phyloP scores from a whole-genome alignment of 495 filamentous ascomycete genomes.

The Bacidia rubella region DNA sequence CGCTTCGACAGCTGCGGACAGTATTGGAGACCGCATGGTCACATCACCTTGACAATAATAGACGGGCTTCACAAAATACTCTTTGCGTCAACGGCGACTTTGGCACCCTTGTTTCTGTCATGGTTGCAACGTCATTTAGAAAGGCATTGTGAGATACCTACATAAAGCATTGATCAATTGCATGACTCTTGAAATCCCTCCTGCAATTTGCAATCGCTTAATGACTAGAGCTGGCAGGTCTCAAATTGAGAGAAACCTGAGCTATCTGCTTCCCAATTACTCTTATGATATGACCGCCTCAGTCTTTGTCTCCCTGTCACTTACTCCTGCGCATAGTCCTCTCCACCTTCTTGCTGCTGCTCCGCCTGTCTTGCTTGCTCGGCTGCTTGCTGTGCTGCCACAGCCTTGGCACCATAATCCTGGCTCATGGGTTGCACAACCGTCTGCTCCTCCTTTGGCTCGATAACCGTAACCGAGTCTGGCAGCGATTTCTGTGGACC shows the following conservation, averaged over 20 bases:
- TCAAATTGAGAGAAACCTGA: no score
- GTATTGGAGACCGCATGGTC: slow-evolving; percentile 26
- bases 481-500: slow-evolving; percentile 93
- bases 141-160: slow-evolving; percentile 20
- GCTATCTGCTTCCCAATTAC: no score
- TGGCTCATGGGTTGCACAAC: slow-evolving; percentile 88
- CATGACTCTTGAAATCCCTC: not conserved
- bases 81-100: not conserved
- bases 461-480: slow-evolving; percentile 96
- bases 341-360: slow-evolving; percentile 38
- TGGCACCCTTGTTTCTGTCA: not conserved
- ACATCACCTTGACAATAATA: slow-evolving; percentile 13
- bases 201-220: no score
- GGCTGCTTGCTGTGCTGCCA: slow-evolving; percentile 70
- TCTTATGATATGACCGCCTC: not conserved
- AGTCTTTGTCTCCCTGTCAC: slow-evolving; percentile 7
- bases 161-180: slow-evolving; percentile 16
- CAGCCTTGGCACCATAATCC: slow-evolving; percentile 96
- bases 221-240: not conserved
- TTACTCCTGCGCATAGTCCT: slow-evolving; percentile 24
- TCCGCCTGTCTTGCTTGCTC: slow-evolving; percentile 56
- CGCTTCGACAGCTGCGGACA: slow-evolving; percentile 54
- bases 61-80: not conserved
- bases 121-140: slow-evolving; percentile 7
- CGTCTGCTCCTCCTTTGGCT: slow-evolving; percentile 96